These are phyloP conservation scores for Curvularia sp. DNA, from an alignment of 2,329 filamentous ascomycete species.

Conservation along the genomic window DNA sequence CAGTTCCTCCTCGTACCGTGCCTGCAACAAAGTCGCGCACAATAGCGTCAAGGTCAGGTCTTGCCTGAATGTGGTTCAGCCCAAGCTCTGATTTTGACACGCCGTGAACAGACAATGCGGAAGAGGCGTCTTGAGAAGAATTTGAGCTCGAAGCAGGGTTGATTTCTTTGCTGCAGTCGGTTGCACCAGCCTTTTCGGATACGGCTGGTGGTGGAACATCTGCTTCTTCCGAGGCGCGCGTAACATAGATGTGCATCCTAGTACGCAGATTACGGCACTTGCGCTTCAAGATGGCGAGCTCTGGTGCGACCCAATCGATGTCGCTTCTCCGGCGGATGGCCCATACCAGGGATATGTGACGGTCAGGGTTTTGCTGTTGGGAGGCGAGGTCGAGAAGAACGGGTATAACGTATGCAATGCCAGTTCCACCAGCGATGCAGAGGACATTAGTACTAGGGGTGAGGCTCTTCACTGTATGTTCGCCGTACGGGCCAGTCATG, in stretches of 20 bases:
- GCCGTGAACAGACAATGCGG: slow-evolving; percentile 38
- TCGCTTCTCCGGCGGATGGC: slow-evolving; percentile 43
- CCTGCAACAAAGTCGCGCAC: slow-evolving; percentile 37
- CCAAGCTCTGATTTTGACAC: slow-evolving; percentile 39
- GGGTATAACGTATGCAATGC: slow-evolving; percentile 50
- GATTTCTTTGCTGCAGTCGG: slow-evolving; percentile 34
- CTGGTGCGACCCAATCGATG: slow-evolving; percentile 47
- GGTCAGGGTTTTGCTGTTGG: slow-evolving; percentile 32
- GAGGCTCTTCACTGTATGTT: slow-evolving; percentile 35
- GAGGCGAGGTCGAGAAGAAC: slow-evolving; percentile 42
- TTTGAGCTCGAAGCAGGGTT: slow-evolving; percentile 22
- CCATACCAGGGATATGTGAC: slow-evolving; percentile 47
- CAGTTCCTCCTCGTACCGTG: slow-evolving; percentile 35
- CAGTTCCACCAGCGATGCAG: slow-evolving; percentile 49
- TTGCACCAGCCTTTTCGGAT: slow-evolving; percentile 31
- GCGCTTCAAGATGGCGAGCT: slow-evolving; percentile 43
- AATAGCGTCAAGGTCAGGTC: slow-evolving; percentile 29
- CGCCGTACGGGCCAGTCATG: slow-evolving; percentile 47
- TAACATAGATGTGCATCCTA: slow-evolving; percentile 46
- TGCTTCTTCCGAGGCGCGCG: slow-evolving; percentile 36
- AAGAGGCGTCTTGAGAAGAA: slow-evolving; percentile 34
- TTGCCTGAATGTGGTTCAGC: slow-evolving; percentile 36
- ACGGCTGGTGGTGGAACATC: slow-evolving; percentile 23
- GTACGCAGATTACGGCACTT: slow-evolving; percentile 37
- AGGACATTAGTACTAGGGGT: slow-evolving; percentile 41